A percentile compares a stretch with the other conserved stretches of the same genome.
Evolutionary conservation across 2,329 filamentous ascomycete genomes (phyloP).

Genomic region (Colletotrichum neosansevieriae): DNA sequence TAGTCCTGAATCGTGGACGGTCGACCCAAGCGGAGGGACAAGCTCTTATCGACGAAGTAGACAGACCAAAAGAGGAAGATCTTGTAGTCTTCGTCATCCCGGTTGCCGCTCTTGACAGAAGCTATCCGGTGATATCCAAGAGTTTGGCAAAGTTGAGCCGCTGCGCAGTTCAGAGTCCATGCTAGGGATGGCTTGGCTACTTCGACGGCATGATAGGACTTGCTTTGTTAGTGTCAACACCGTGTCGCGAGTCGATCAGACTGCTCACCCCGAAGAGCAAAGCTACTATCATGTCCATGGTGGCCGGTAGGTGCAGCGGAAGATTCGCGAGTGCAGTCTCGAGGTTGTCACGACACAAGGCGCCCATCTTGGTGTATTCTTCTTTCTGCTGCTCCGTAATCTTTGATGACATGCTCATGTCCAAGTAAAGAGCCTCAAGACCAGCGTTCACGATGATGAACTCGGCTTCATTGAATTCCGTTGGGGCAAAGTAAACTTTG

Average conservation of each 20-base stretch:
- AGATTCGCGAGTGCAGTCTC: constrained; percentile 49
- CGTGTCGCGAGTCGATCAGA: too few relatives aligned
- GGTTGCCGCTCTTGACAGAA: constrained; percentile 45
- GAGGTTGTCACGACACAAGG: constrained; percentile 46
- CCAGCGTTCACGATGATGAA: too few relatives aligned
- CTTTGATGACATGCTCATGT: neutral
- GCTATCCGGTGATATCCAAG: constrained; percentile 48
- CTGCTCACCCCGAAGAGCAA: constrained; percentile 42
- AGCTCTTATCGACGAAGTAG: constrained; percentile 67
- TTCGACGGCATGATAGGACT: constrained; percentile 50
- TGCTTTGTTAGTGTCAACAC: neutral
- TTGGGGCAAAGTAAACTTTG: too few relatives aligned
- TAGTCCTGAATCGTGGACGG: constrained; percentile 67
- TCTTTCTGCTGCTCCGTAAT: constrained; percentile 40
- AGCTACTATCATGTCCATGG: constrained; percentile 44
- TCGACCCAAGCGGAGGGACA: constrained; percentile 67
- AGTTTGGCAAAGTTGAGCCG: constrained; percentile 49
- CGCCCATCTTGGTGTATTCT: constrained; percentile 43
- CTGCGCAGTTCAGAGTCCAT: constrained; percentile 49
- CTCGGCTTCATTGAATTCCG: too few relatives aligned
- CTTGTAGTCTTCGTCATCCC: constrained; percentile 48
- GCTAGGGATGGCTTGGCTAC: constrained; percentile 49
- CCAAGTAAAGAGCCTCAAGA: too few relatives aligned
- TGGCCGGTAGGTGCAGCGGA: constrained; percentile 49
- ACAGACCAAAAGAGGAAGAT: constrained; percentile 67